These are phyloP conservation scores for Blastobotrys malaysiensis DNA, from an alignment of 1,139 yeast species.

Conservation along the genomic window DNA sequence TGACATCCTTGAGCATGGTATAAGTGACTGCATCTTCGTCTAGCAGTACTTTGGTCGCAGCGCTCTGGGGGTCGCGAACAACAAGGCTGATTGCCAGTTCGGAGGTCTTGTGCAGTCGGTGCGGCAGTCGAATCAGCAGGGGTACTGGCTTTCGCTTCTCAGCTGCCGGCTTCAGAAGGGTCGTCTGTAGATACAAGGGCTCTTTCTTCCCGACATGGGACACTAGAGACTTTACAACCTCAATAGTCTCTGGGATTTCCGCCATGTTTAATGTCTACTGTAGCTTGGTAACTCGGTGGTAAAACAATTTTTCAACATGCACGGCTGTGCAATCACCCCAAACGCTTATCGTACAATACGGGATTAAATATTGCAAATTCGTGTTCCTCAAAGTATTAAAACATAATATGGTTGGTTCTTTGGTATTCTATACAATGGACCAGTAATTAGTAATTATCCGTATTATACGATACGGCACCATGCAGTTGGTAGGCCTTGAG, in stretches of 20 bases:
- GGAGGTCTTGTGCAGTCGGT: slow-evolving; percentile 18
- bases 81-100: slow-evolving; percentile 23
- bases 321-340: not conserved
- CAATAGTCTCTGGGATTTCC: not conserved
- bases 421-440: too few species aligned
- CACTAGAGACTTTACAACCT: slow-evolving; percentile 11
- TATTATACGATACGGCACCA: too few species aligned
- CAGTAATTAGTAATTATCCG: too few species aligned
- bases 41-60: slow-evolving; percentile 18
- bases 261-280: slow-evolving; percentile 4
- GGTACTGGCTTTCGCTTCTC: slow-evolving; percentile 18
- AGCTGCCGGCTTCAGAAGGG: slow-evolving; percentile 8
- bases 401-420: too few species aligned
- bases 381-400: too few species aligned
- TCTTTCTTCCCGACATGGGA: slow-evolving; percentile 11
- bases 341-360: not conserved
- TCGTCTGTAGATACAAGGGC: slow-evolving; percentile 22
- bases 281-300: not conserved
- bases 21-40: slow-evolving; percentile 21
- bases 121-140: slow-evolving; percentile 23
- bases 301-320: not conserved
- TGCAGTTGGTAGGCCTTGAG: too few species aligned
- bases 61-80: slow-evolving; percentile 25
- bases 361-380: too few species aligned
- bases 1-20: slow-evolving; percentile 24